Percentiles rank a stretch among this genome's conserved stretches.
phyloP scores from a whole-genome alignment of 345 rosid species.

The Microcos paniculata region DNA sequence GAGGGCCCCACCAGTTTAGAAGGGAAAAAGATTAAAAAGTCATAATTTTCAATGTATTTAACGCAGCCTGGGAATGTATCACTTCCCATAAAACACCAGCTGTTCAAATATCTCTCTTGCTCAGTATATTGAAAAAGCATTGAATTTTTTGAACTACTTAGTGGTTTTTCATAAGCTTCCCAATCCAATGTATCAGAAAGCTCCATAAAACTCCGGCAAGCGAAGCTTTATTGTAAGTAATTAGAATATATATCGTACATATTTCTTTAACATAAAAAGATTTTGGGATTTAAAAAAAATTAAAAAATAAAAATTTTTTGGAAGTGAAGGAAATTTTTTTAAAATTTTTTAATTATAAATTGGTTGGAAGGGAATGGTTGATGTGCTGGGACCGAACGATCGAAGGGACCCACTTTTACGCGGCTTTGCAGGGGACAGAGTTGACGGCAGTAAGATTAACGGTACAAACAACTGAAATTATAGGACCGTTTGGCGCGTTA shows the following conservation, averaged over 20 bases:
- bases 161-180: constrained; percentile 8
- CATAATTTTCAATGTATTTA: neutral
- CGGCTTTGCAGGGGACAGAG: constrained; percentile 38
- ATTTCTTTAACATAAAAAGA: neutral
- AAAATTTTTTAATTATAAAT: neutral
- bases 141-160: neutral
- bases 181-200: constrained; percentile 16
- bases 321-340: neutral
- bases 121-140: neutral
- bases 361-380: constrained; percentile 13
- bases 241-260: no score
- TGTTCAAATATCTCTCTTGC: neutral
- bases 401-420: constrained; percentile 50
- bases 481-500: neutral
- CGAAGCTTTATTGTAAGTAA: neutral
- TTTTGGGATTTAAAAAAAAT: neutral
- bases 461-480: neutral
- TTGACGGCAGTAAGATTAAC: constrained; percentile 31
- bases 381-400: constrained; percentile 32
- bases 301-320: neutral
- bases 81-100: constrained; percentile 1
- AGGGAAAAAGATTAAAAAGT: neutral
- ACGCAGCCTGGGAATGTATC: constrained; percentile 5
- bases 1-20: constrained; percentile 40
- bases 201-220: constrained; percentile 19